Conservation (phyloP, 23 red algal species). For the Agarophyton chilense region DNA sequence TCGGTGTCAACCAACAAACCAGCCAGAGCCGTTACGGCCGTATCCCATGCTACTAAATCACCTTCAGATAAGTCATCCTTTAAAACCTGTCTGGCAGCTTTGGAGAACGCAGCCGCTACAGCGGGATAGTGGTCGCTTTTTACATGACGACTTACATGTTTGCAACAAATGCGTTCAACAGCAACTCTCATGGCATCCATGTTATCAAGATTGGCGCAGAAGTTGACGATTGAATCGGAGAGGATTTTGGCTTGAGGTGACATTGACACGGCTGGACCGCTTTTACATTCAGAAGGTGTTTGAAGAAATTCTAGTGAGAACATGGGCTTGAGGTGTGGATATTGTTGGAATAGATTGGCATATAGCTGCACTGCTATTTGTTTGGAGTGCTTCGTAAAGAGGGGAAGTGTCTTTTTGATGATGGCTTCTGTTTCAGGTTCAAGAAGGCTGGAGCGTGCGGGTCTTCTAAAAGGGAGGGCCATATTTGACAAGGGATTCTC, state of each 20-base stretch:
- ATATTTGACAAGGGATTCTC: neutral
- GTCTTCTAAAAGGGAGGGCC: neutral
- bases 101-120: conserved; percentile 27
- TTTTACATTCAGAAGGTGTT: neutral
- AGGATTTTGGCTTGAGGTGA: conserved; percentile 64
- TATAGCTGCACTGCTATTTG: conserved; percentile 44
- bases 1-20: conserved; percentile 25
- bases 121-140: conserved; percentile 48
- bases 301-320: conserved; percentile 67
- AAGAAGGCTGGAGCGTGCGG: neutral
- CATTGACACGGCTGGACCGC: conserved; percentile 10
- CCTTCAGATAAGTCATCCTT: conserved; percentile 30
- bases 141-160: conserved; percentile 55
- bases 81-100: conserved; percentile 9
- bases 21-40: conserved; percentile 48
- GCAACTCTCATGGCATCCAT: neutral
- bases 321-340: conserved; percentile 31
- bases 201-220: conserved; percentile 44
- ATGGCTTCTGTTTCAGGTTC: neutral
- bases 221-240: conserved; percentile 52
- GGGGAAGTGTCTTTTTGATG: conserved; percentile 42
- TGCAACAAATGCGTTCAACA: conserved; percentile 55
- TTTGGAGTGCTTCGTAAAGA: conserved; percentile 32
- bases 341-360: conserved; percentile 19
- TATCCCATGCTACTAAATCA: conserved; percentile 43